These are phyloP conservation scores for Sphagnum magellanicum DNA, from an alignment of 228 moss, liverwort and hornwort species.

Conservation along the genomic window DNA sequence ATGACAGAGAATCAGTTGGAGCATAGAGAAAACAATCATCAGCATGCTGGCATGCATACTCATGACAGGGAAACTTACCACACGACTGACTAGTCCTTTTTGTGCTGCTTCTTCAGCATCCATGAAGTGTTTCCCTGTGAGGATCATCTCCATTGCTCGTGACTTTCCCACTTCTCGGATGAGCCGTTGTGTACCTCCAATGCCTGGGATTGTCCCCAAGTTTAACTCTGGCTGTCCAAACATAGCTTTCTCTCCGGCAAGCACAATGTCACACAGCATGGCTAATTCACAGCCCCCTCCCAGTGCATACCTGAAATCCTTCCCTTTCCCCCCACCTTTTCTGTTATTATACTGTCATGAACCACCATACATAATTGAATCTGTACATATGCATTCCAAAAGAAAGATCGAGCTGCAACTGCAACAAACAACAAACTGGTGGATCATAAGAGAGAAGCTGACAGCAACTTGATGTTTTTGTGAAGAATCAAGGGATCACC, in stretches of 20 bases:
- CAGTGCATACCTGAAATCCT: constrained; percentile 57
- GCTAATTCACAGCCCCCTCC: constrained; percentile 98
- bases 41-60: no score
- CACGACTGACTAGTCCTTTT: constrained; percentile 76
- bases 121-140: constrained; percentile 87
- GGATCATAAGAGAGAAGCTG: no score
- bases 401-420: no score
- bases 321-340: neutral
- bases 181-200: constrained; percentile 91
- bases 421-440: no score
- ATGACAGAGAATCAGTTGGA: no score
- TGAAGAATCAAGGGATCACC: constrained; percentile 29
- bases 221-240: constrained; percentile 94
- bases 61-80: constrained; percentile 29
- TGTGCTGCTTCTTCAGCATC: constrained; percentile 77
- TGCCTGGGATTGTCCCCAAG: constrained; percentile 83
- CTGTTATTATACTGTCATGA: no score
- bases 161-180: constrained; percentile 95
- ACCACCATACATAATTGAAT: no score
- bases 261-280: constrained; percentile 84
- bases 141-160: constrained; percentile 97
- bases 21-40: no score
- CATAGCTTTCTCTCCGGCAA: constrained; percentile 85
- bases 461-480: no score
- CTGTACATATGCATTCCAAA: no score